These are phyloP conservation scores for Ogataea allantospora DNA, from an alignment of 805 yeast species.

Conservation along the genomic window DNA sequence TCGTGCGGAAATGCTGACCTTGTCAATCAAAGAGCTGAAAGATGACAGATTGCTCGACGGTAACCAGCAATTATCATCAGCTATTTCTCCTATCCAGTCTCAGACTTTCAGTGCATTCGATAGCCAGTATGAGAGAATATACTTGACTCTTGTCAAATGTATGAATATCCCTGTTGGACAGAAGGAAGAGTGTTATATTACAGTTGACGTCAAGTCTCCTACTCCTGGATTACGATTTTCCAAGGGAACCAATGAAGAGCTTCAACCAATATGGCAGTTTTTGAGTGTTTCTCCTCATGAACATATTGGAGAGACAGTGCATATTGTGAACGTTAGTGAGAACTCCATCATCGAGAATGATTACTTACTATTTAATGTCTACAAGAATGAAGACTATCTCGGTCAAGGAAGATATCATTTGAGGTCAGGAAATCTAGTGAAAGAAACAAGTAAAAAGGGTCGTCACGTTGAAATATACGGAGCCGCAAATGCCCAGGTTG, in stretches of 20 bases:
- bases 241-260: constrained; percentile 64
- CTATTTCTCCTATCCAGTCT: constrained; percentile 65
- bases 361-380: constrained; percentile 52
- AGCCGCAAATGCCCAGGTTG: constrained; percentile 41
- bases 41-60: constrained; percentile 33
- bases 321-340: constrained; percentile 55
- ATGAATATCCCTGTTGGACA: constrained; percentile 13
- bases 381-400: constrained; percentile 57
- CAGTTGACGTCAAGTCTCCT: constrained; percentile 54
- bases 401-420: constrained; percentile 55
- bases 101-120: constrained; percentile 64
- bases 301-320: constrained; percentile 66
- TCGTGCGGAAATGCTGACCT: constrained; percentile 67
- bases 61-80: constrained; percentile 34
- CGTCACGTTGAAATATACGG: constrained; percentile 43
- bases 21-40: constrained; percentile 72
- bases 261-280: constrained; percentile 60
- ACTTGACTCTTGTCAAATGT: constrained; percentile 54
- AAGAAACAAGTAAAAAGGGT: constrained; percentile 42
- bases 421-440: constrained; percentile 28
- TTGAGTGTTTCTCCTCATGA: constrained; percentile 72
- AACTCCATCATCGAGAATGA: constrained; percentile 49
- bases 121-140: constrained; percentile 57
- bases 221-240: constrained; percentile 53
- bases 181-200: constrained; percentile 42